Evolutionary conservation across 163 green algal species (phyloP).

Genomic region (Prototheca cutis): DNA sequence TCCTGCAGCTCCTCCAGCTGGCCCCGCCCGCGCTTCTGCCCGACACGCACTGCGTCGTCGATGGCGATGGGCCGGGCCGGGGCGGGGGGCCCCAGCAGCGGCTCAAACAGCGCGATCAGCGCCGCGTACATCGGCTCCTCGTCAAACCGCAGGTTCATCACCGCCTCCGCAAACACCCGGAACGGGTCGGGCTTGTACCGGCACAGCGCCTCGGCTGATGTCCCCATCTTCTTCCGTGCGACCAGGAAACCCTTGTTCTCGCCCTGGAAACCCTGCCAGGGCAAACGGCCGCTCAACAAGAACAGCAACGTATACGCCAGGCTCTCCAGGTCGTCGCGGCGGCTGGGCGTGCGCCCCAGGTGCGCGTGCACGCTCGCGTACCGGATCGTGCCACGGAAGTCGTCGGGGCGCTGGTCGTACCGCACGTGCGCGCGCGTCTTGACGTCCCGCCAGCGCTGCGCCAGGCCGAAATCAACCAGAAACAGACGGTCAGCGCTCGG

Average conservation of each 20-base stretch:
- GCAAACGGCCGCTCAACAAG: constrained; percentile 37
- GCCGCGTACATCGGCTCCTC: constrained; percentile 55
- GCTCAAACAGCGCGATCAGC: constrained; percentile 40
- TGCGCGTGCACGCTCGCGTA: constrained; percentile 50
- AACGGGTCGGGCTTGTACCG: constrained; percentile 87
- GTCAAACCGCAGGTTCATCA: constrained; percentile 98
- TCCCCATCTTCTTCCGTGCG: constrained; percentile 99
- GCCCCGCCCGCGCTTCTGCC: constrained; percentile 84
- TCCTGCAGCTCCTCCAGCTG: constrained; percentile 18
- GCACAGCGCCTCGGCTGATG: constrained; percentile 88
- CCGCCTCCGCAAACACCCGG: constrained; percentile 86
- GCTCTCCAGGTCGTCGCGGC: constrained; percentile 45
- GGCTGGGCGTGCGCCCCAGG: constrained; percentile 34
- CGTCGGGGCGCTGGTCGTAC: constrained; percentile 39
- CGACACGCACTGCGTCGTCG: constrained; percentile 45
- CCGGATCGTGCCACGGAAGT: constrained; percentile 44
- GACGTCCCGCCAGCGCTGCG: constrained; percentile 15
- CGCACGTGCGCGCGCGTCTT: constrained; percentile 21
- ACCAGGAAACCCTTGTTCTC: constrained; percentile 81
- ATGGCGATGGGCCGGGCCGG: constrained; percentile 10
- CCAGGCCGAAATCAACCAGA: constrained; percentile 51
- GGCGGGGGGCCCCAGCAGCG: constrained; percentile 24
- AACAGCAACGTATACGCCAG: constrained; percentile 51
- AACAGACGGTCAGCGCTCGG: constrained; percentile 35
- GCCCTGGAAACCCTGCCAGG: constrained; percentile 46